These are phyloP conservation scores for Wilcoxina mikolae DNA, from an alignment of 495 filamentous ascomycete genomes.

Conservation along the genomic window DNA sequence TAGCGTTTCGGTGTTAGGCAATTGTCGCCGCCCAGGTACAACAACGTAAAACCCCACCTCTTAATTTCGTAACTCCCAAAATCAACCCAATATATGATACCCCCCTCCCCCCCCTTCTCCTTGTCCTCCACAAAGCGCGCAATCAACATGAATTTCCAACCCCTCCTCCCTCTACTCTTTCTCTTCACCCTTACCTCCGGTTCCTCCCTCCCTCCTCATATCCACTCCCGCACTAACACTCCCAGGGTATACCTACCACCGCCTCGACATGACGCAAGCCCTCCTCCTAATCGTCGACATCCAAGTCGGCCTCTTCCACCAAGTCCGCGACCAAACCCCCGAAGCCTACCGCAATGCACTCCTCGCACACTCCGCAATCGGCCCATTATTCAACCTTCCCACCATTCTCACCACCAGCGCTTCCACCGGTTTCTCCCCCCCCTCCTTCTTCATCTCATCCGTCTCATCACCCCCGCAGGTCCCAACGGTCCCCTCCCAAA, in stretches of 20 bases:
- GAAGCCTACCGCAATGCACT: slow-evolving; percentile 51
- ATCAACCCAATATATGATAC: no score
- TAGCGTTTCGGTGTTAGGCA: no score
- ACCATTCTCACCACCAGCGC: slow-evolving; percentile 55
- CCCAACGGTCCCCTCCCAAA: slow-evolving; percentile 58
- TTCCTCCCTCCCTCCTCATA: neutral
- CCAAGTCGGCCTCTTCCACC: slow-evolving; percentile 51
- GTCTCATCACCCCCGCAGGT: no score
- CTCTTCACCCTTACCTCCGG: neutral
- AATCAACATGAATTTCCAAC: neutral
- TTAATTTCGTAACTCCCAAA: no score
- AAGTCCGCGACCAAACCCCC: slow-evolving; percentile 50
- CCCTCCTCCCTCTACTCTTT: neutral
- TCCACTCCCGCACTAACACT: neutral
- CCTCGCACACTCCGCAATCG: slow-evolving; percentile 52
- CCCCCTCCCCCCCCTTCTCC: no score
- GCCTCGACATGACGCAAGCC: slow-evolving; percentile 44
- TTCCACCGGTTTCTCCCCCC: no score
- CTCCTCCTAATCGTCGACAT: slow-evolving; percentile 57
- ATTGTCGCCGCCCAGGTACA: no score
- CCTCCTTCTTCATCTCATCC: no score
- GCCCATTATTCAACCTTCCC: slow-evolving; percentile 53
- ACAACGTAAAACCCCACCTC: no score
- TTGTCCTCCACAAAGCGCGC: no score
- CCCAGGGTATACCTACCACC: slow-evolving; percentile 20